Percentiles rank a stretch among this genome's conserved stretches.
Conservation (phyloP, 2,329 filamentous ascomycete species). For the Colletotrichum orchidophilum region DNA sequence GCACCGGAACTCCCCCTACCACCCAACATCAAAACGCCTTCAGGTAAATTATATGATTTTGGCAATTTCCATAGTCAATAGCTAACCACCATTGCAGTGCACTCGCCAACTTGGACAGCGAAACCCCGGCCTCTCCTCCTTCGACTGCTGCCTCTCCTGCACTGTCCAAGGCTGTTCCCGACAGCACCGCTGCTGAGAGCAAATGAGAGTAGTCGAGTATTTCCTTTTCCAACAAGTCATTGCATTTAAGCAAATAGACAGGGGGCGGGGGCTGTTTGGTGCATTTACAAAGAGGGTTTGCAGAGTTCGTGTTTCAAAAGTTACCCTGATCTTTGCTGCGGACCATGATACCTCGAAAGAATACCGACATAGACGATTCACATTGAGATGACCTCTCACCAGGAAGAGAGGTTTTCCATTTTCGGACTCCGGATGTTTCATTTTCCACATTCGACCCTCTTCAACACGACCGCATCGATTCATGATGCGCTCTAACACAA, state of each 20-base stretch:
- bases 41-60: constrained; percentile 71
- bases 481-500: constrained; percentile 15
- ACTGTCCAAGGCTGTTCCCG: constrained; percentile 69
- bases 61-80: not conserved
- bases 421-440: constrained; percentile 42
- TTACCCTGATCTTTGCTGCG: constrained; percentile 52
- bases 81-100: constrained; percentile 54
- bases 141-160: constrained; percentile 74
- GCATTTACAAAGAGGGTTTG: constrained; percentile 58
- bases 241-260: constrained; percentile 64
- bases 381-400: constrained; percentile 46
- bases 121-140: constrained; percentile 75
- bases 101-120: constrained; percentile 69
- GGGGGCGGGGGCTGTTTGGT: constrained; percentile 54
- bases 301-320: constrained; percentile 58
- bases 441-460: constrained; percentile 43
- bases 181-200: constrained; percentile 53
- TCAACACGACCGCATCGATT: constrained; percentile 10
- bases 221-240: constrained; percentile 43
- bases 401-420: constrained; percentile 39
- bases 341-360: constrained; percentile 59
- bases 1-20: constrained; percentile 86
- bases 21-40: constrained; percentile 87
- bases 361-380: constrained; percentile 53
- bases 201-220: constrained; percentile 47